These are phyloP conservation scores for Schizochytrium sp. DNA, from an alignment of 108 stramenopile species.

Conservation along the genomic window DNA sequence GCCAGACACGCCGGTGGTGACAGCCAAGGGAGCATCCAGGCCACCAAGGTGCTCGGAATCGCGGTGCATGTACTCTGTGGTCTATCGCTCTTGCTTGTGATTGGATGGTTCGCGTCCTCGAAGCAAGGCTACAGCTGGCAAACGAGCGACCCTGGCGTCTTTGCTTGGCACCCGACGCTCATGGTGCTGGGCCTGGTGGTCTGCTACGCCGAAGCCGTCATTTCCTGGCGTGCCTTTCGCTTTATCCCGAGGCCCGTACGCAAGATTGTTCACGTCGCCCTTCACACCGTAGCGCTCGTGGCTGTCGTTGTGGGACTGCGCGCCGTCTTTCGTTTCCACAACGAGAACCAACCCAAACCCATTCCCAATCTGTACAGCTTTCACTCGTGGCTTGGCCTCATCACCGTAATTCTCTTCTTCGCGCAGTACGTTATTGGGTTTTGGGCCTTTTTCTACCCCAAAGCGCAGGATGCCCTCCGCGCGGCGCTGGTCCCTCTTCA, in stretches of 20 bases:
- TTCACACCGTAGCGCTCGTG: background rate
- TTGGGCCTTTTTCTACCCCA: background rate
- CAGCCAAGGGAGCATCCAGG: too few species aligned
- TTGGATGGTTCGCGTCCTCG: background rate
- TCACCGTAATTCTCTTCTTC: conserved; percentile 3
- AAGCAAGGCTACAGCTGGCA: background rate
- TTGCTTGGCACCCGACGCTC: background rate
- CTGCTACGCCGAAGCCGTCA: background rate
- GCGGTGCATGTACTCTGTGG: background rate
- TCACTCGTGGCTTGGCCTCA: background rate
- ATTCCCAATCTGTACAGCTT: conserved; percentile 8
- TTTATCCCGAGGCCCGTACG: background rate
- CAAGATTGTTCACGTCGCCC: background rate
- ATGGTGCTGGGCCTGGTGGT: conserved; percentile 9
- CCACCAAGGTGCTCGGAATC: background rate
- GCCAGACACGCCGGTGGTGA: too few species aligned
- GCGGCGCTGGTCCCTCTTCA: background rate
- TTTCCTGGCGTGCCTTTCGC: background rate
- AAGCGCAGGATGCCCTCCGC: background rate
- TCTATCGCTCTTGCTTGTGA: background rate
- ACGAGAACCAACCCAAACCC: background rate
- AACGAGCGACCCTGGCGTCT: background rate
- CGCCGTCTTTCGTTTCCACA: conserved; percentile 9
- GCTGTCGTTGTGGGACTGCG: background rate
- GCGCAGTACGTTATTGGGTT: background rate